Evolutionary conservation across 139 green algal genomes (phyloP).

Genomic region (Coelastrella sp.): DNA sequence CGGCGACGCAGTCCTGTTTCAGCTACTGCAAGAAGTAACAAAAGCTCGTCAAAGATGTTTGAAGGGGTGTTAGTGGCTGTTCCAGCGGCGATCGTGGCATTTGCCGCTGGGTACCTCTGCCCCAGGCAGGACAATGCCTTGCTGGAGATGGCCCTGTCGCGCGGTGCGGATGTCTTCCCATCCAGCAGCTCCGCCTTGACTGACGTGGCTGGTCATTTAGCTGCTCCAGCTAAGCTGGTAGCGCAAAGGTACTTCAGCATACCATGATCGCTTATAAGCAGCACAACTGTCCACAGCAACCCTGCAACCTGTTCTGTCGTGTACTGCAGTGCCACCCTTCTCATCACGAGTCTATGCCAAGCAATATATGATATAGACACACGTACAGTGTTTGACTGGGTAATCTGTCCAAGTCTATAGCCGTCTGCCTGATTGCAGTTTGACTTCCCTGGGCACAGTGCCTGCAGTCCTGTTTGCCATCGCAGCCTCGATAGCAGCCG

Average conservation of each 20-base stretch:
- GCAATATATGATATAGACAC: too few species aligned
- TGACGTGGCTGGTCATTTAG: not conserved
- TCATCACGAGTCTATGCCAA: too few species aligned
- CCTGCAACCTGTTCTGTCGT: too few species aligned
- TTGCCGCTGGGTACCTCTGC: slow-evolving; percentile 22
- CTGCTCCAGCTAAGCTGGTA: not conserved
- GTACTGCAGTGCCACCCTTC: too few species aligned
- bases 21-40: not conserved
- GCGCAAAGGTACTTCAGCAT: not conserved
- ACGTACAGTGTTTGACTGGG: too few species aligned
- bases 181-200: not conserved
- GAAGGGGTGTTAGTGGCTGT: not conserved
- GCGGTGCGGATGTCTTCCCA: not conserved
- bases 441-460: not conserved
- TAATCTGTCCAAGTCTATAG: too few species aligned
- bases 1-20: not conserved
- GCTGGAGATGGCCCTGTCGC: not conserved
- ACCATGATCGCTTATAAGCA: not conserved
- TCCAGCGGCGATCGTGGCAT: not conserved
- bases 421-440: not conserved
- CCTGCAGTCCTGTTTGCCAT: not conserved
- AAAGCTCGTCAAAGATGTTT: not conserved
- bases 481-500: not conserved
- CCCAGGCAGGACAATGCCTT: not conserved
- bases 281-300: too few species aligned